phyloP scores from a whole-genome alignment of 805 yeast genomes.

The Komagataella ulmi region DNA sequence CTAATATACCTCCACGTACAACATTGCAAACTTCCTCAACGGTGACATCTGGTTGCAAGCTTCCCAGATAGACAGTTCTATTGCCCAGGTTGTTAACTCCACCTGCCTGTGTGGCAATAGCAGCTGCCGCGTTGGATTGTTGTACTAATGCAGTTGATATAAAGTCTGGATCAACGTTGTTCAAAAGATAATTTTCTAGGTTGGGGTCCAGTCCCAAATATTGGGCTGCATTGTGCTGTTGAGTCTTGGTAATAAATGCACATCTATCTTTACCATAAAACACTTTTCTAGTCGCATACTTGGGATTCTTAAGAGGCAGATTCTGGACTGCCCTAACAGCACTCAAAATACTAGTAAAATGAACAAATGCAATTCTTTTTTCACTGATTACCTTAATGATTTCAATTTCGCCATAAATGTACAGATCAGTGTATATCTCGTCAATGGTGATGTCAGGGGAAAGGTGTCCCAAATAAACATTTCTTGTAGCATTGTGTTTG shows the following conservation, averaged over 20 bases:
- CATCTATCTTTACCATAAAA: conserved; percentile 91
- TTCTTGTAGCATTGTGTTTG: conserved; percentile 85
- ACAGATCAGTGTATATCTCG: conserved; percentile 52
- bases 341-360: conserved; percentile 70
- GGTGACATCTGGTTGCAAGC: conserved; percentile 76
- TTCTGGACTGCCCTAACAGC: conserved; percentile 81
- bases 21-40: conserved; percentile 93
- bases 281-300: conserved; percentile 66
- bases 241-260: conserved; percentile 89
- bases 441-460: conserved; percentile 49
- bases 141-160: conserved; percentile 71
- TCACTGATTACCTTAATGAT: conserved; percentile 67
- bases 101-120: conserved; percentile 89
- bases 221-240: conserved; percentile 94
- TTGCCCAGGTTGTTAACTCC: conserved; percentile 88
- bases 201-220: conserved; percentile 87
- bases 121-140: conserved; percentile 96
- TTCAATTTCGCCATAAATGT: conserved; percentile 73
- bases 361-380: conserved; percentile 83
- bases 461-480: conserved; percentile 78
- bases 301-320: conserved; percentile 44
- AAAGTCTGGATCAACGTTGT: conserved; percentile 39
- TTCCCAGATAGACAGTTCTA: conserved; percentile 85
- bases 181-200: conserved; percentile 50
- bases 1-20: conserved; percentile 88